These are phyloP conservation scores for Phytophthora fragariaefolia DNA, from an alignment of 352 stramenopile species.

Conservation along the genomic window DNA sequence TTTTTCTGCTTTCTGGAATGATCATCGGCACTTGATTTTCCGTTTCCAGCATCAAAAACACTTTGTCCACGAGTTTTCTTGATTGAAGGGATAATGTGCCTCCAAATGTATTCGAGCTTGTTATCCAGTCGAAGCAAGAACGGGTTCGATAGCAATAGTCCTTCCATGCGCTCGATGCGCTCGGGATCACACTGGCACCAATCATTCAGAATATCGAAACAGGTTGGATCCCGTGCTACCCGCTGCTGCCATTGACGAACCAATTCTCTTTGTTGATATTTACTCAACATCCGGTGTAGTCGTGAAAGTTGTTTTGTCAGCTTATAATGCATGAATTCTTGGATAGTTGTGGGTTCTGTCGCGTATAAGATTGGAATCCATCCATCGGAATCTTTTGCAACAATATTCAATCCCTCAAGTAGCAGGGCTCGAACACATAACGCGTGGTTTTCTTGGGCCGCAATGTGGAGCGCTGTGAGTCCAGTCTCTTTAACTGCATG, in stretches of 20 bases:
- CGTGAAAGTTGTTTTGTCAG: constrained; percentile 61
- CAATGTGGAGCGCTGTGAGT: constrained; percentile 71
- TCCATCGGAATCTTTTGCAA: constrained; percentile 50
- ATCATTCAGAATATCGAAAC: constrained; percentile 75
- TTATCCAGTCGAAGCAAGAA: constrained; percentile 72
- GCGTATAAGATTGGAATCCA: constrained; percentile 63
- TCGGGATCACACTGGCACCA: constrained; percentile 57
- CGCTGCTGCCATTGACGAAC: constrained; percentile 55
- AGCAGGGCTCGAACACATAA: constrained; percentile 53
- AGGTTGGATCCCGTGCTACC: constrained; percentile 50
- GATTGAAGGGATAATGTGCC: constrained; percentile 48
- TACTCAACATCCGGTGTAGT: constrained; percentile 56
- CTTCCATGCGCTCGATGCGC: constrained; percentile 62
- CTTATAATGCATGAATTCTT: constrained; percentile 67
- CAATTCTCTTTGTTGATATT: constrained; percentile 52
- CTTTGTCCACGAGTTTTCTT: constrained; percentile 15
- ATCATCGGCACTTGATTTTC: constrained; percentile 2
- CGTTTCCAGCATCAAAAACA: constrained; percentile 7
- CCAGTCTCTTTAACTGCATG: constrained; percentile 42
- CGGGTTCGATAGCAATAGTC: constrained; percentile 50
- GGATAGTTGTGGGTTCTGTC: constrained; percentile 30
- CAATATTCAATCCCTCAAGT: constrained; percentile 39
- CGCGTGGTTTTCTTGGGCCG: constrained; percentile 39
- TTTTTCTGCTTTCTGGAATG: constrained; percentile 25
- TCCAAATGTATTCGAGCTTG: constrained; percentile 62